phyloP scores from a whole-genome alignment of 345 rosid genomes.

The Physaria fendleri region DNA sequence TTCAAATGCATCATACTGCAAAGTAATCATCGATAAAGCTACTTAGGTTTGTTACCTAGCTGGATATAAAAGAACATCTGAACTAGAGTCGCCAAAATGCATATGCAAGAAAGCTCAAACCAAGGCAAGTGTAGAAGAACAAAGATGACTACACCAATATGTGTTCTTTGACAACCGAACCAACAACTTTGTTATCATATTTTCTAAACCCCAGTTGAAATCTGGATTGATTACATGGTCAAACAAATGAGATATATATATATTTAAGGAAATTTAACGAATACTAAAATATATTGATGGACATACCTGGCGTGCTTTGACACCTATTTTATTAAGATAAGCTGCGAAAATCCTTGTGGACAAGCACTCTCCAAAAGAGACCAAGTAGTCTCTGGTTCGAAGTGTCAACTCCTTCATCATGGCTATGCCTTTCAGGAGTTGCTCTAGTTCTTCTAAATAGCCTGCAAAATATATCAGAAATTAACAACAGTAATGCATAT shows the following conservation, averaged over 20 bases:
- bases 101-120: conserved; percentile 8
- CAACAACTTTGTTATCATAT: not conserved
- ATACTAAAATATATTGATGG: not conserved
- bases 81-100: not conserved
- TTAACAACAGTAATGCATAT: conserved; percentile 3
- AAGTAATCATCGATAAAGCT: not conserved
- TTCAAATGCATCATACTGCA: conserved; percentile 97
- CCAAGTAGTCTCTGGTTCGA: conserved; percentile 77
- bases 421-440: conserved; percentile 88
- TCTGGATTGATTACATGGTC: conserved; percentile 6
- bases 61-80: conserved; percentile 3
- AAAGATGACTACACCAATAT: not conserved
- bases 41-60: conserved; percentile 10
- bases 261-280: not conserved
- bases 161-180: not conserved
- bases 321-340: conserved; percentile 69
- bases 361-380: conserved; percentile 98
- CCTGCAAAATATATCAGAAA: conserved; percentile 33
- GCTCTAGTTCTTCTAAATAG: conserved; percentile 76
- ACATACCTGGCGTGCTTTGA: conserved; percentile 86
- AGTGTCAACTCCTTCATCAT: conserved; percentile 95
- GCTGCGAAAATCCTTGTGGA: conserved; percentile 96
- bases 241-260: not conserved
- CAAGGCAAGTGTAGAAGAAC: conserved; percentile 1
- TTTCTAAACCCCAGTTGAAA: not conserved